Evolutionary conservation across 192 early-diverging fungal genomes (phyloP).

Genomic region (Funneliformis geosporum): DNA sequence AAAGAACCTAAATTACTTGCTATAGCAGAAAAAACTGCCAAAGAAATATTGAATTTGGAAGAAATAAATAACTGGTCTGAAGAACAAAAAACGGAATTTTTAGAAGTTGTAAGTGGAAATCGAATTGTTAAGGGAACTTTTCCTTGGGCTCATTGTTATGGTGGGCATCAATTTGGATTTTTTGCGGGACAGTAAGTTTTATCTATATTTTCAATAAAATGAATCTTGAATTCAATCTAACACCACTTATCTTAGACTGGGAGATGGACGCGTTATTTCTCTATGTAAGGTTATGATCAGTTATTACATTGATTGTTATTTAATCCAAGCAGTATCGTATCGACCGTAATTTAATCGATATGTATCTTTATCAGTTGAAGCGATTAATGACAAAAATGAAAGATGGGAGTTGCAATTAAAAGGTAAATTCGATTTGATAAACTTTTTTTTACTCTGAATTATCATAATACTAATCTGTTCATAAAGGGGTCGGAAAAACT

Average conservation of each 20-base stretch:
- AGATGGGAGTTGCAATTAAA: slow-evolving; percentile 84
- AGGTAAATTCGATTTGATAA: slow-evolving; percentile 40
- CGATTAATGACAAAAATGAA: slow-evolving; percentile 37
- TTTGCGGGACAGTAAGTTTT: slow-evolving; percentile 60
- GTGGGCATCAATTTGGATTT: slow-evolving; percentile 72
- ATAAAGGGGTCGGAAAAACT: slow-evolving; percentile 64
- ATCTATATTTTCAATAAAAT: not conserved
- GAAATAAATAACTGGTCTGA: not conserved
- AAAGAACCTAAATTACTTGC: not conserved
- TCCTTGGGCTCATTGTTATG: slow-evolving; percentile 72
- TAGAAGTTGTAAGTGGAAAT: not conserved
- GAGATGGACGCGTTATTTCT: slow-evolving; percentile 85
- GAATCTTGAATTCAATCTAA: not conserved
- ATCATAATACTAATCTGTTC: not conserved
- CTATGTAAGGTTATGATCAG: slow-evolving; percentile 57
- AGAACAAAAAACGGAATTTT: not conserved
- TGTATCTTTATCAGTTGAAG: slow-evolving; percentile 41
- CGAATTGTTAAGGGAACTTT: not conserved
- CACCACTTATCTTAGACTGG: slow-evolving; percentile 43
- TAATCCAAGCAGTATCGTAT: not conserved
- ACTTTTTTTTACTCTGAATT: not conserved
- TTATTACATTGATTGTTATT: not conserved
- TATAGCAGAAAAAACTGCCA: not conserved
- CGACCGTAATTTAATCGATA: not conserved
- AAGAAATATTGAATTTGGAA: not conserved